Conservation (phyloP, 805 yeast species). For the Pichia gijzeniarum region DNA sequence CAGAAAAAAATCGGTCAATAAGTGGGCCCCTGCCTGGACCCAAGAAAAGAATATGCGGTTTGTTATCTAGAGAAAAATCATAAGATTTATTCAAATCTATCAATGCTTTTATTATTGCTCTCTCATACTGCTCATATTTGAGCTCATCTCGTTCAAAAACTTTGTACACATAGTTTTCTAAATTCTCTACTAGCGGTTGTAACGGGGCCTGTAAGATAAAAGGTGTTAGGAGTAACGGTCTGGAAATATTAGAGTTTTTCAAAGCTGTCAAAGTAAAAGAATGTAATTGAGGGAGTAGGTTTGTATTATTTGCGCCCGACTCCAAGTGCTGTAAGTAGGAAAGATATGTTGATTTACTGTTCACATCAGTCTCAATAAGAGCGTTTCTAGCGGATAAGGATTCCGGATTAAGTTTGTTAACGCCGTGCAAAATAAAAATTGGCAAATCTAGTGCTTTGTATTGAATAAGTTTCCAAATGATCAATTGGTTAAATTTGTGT, state of each 20-base stretch:
- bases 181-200: slow-evolving; percentile 57
- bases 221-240: slow-evolving; percentile 12
- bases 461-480: slow-evolving; percentile 40
- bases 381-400: background rate
- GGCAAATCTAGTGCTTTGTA: slow-evolving; percentile 36
- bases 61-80: background rate
- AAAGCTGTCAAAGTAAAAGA: slow-evolving; percentile 22
- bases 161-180: slow-evolving; percentile 55
- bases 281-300: slow-evolving; percentile 26
- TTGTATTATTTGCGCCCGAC: slow-evolving; percentile 16
- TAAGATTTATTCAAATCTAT: slow-evolving; percentile 26
- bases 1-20: slow-evolving; percentile 45
- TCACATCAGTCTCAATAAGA: slow-evolving; percentile 1
- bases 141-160: slow-evolving; percentile 63
- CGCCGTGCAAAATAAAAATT: slow-evolving; percentile 47
- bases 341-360: slow-evolving; percentile 21
- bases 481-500: slow-evolving; percentile 47
- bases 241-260: slow-evolving; percentile 10
- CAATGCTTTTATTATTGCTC: slow-evolving; percentile 56
- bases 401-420: slow-evolving; percentile 32
- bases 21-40: slow-evolving; percentile 92
- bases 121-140: slow-evolving; percentile 64
- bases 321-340: slow-evolving; percentile 26
- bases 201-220: slow-evolving; percentile 44
- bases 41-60: slow-evolving; percentile 43